Base-by-base conservation (phyloP, 129 eudicot species). In the Centaurea solstitialis region DNA sequence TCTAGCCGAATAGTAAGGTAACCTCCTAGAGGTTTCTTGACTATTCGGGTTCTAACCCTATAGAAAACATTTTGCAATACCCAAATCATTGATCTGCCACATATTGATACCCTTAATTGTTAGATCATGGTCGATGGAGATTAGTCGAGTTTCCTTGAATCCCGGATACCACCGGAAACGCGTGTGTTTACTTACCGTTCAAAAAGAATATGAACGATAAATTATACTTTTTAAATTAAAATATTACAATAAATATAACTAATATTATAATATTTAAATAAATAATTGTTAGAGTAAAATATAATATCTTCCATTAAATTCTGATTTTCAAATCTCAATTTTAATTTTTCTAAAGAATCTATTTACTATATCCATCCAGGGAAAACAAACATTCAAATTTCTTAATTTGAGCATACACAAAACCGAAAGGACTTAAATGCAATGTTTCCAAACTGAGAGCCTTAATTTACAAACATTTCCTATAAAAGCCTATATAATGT, bases 401-500 rank as follows among this genome's bases (percentile, higher is more conserved):
- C 22, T 8, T 5, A 15, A 79, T 57, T 17, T 18, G 15, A 61
- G 22, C 11, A 41, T 11, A 76, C 7, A 39, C 1, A 76, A 20
- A 65, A 15, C n/a, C 18, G 0, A 75, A 75, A 67, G 80, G 80
- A 68, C 70, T 70, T 30, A 35, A 68, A 75, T 0, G 47, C 61
- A 64, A 9, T 17, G 40, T 38, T 70, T 37, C 22, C 4, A 75
- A 37, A 76, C 50, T 4, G 39, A 24, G n/a, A 69, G n/a, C 28
- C 69, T 6, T 76, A 17, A 61, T 67, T 43, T 30, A 41, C 73
- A 74, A 73, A 68, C n/a, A 68, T 38, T 81, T 74, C 18, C 28
- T 66, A 30, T 9, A 71, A 26, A 71, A 71, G 30, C 1, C 18
- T 18, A 77, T n/a, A 77, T 30, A 61, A 8, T 67, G 33, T 41